Evolutionary conservation across 2,329 filamentous ascomycete species (phyloP).

Genomic region (Aspergillus caelatus): DNA sequence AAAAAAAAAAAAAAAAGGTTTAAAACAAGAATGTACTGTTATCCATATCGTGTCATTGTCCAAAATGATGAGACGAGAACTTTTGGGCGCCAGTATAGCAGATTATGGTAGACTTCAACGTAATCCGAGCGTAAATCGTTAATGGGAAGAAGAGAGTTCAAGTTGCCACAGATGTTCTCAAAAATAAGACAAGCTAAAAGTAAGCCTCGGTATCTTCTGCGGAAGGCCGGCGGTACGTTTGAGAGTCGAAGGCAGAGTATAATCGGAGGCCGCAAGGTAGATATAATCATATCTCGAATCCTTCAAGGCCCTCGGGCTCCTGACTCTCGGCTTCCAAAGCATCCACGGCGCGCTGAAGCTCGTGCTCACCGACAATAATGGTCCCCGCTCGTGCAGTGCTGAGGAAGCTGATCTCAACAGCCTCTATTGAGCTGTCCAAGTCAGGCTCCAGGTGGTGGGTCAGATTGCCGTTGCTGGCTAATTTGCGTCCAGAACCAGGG

Average conservation of each 20-base stretch:
- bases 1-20: neutral
- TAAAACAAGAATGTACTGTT: neutral
- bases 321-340: conserved; percentile 58
- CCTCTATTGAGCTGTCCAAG: conserved; percentile 35
- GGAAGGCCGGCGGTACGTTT: neutral
- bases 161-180: neutral
- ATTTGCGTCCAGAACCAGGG: conserved; percentile 14
- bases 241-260: no score
- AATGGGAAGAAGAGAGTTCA: neutral
- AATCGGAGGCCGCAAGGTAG: neutral
- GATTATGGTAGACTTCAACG: neutral
- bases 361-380: conserved; percentile 78
- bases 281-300: conserved; percentile 33
- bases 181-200: neutral
- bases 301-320: conserved; percentile 19
- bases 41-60: neutral
- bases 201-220: neutral
- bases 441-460: conserved; percentile 37
- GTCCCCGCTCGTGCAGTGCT: conserved; percentile 87
- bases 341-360: conserved; percentile 71
- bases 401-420: conserved; percentile 83
- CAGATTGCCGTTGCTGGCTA: conserved; percentile 7
- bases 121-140: neutral
- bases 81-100: neutral
- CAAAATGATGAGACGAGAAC: neutral